A percentile compares a stretch with the other conserved stretches of the same genome.
These are phyloP conservation scores for Nicotiana otophora DNA, from an alignment of 257 asterid species.

Conservation along the genomic window DNA sequence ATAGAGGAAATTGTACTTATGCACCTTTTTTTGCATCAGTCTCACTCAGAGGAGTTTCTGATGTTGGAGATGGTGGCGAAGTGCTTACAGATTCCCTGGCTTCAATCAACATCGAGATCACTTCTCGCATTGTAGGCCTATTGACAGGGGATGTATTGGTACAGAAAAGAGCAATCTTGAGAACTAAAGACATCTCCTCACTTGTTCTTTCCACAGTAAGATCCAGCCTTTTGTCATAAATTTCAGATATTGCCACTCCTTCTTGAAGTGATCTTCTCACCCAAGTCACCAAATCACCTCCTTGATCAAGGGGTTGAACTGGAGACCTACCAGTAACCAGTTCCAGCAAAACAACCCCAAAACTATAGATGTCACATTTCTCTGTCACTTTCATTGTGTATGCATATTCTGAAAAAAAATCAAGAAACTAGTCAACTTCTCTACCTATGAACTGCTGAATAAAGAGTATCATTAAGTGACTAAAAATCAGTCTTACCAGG, in stretches of 20 bases:
- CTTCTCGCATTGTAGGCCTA: slow-evolving; percentile 83
- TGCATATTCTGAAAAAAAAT: slow-evolving; percentile 61
- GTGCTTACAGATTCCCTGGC: slow-evolving; percentile 42
- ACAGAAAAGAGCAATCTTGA: slow-evolving; percentile 77
- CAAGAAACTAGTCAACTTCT: background rate
- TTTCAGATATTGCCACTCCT: slow-evolving; percentile 30
- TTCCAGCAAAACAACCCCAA: slow-evolving; percentile 76
- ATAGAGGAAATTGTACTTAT: background rate
- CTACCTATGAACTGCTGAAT: background rate
- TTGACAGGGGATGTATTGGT: slow-evolving; percentile 72
- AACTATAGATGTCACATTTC: slow-evolving; percentile 81
- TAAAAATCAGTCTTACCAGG: slow-evolving; percentile 50
- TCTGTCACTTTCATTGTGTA: slow-evolving; percentile 95
- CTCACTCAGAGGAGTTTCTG: slow-evolving; percentile 63
- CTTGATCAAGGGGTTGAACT: slow-evolving; percentile 76
- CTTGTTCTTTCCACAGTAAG: slow-evolving; percentile 38
- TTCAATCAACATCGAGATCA: slow-evolving; percentile 63
- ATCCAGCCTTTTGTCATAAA: slow-evolving; percentile 63
- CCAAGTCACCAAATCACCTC: slow-evolving; percentile 77
- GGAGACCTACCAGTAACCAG: slow-evolving; percentile 75
- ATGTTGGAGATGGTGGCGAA: slow-evolving; percentile 50
- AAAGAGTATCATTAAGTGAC: background rate
- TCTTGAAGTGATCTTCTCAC: slow-evolving; percentile 53
- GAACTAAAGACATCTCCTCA: slow-evolving; percentile 71
- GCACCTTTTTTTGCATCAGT: slow-evolving; percentile 33